Conservation (phyloP, 805 yeast species). For the Candida tibetensis region DNA sequence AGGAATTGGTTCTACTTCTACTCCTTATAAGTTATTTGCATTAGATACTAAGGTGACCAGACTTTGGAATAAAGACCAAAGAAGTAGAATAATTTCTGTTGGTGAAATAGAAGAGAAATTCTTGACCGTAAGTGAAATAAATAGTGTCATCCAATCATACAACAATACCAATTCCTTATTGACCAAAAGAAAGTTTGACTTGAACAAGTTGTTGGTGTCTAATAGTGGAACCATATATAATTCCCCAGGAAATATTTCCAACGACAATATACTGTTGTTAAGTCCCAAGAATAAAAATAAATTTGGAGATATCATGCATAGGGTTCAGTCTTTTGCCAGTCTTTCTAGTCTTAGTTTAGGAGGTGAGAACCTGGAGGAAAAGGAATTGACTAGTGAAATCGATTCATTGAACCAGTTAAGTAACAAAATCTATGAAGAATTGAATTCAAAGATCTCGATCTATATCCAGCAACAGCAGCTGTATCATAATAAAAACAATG, state of each 20-base stretch:
- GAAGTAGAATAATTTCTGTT: constrained; percentile 1
- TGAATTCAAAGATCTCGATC: constrained; percentile 18
- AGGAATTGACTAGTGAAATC: constrained; percentile 40
- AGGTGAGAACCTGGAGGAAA: constrained; percentile 22
- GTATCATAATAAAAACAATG: background rate
- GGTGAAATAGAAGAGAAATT: too few relatives aligned
- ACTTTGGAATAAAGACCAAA: background rate
- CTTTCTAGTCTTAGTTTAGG: constrained; percentile 17
- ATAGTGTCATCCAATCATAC: constrained; percentile 34
- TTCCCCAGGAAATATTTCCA: constrained; percentile 10
- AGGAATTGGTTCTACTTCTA: constrained; percentile 51
- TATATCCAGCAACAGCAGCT: constrained; percentile 14
- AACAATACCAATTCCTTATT: constrained; percentile 39
- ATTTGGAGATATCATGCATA: constrained; percentile 32
- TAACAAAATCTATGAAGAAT: constrained; percentile 29
- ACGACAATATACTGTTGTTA: background rate
- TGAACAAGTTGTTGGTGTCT: constrained; percentile 17
- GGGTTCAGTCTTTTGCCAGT: constrained; percentile 42
- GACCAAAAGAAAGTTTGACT: constrained; percentile 30
- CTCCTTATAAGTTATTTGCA: constrained; percentile 32
- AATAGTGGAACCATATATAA: constrained; percentile 29
- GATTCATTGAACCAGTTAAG: constrained; percentile 32
- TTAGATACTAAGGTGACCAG: constrained; percentile 7
- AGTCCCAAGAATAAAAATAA: constrained; percentile 13
- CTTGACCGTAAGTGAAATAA: constrained; percentile 24